A percentile compares a stretch with the other conserved stretches of the same genome.
These are phyloP conservation scores for Schizopora paradoxa DNA, from an alignment of 1,284 basidiomycete species.

Conservation along the genomic window DNA sequence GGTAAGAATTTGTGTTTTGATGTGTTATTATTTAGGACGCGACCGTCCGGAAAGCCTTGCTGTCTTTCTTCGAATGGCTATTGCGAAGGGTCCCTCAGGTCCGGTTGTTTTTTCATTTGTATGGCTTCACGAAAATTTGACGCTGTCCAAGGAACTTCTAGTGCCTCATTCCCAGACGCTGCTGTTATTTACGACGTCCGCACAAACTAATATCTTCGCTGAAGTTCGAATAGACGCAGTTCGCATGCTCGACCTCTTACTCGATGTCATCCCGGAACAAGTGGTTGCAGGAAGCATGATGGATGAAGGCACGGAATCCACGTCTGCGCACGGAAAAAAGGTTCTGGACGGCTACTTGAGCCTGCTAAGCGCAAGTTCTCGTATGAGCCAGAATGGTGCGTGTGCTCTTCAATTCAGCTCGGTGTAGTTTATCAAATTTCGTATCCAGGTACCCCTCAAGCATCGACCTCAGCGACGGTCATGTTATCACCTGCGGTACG, in stretches of 20 bases:
- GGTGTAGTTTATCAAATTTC: slow-evolving; percentile 8
- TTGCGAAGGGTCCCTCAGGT: slow-evolving; percentile 62
- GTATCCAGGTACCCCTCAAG: slow-evolving; percentile 41
- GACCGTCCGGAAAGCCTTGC: slow-evolving; percentile 54
- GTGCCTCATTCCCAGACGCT: slow-evolving; percentile 69
- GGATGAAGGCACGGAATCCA: slow-evolving; percentile 15
- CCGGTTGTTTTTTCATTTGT: slow-evolving; percentile 21
- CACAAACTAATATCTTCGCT: slow-evolving; percentile 92
- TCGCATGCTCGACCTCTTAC: slow-evolving; percentile 73
- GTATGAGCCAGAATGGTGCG: slow-evolving; percentile 53
- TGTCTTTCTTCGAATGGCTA: slow-evolving; percentile 66
- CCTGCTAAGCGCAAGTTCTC: slow-evolving; percentile 61
- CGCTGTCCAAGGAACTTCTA: slow-evolving; percentile 49
- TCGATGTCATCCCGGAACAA: slow-evolving; percentile 65
- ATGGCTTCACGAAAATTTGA: slow-evolving; percentile 8
- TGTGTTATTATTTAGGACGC: slow-evolving; percentile 43
- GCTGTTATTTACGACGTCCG: slow-evolving; percentile 84
- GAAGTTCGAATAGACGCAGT: slow-evolving; percentile 90
- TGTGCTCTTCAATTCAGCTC: too few relatives aligned
- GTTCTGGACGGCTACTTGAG: slow-evolving; percentile 74
- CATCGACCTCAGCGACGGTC: slow-evolving; percentile 59
- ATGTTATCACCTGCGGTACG: slow-evolving; percentile 59
- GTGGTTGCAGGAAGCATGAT: slow-evolving; percentile 48
- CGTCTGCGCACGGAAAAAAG: slow-evolving; percentile 47
- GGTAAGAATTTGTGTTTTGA: not conserved